Evolutionary conservation across 2,329 filamentous ascomycete species (phyloP), one percentile per base, ranked within the genome.

Genomic region (Immersiporthe knoxdaviesiana): DNA sequence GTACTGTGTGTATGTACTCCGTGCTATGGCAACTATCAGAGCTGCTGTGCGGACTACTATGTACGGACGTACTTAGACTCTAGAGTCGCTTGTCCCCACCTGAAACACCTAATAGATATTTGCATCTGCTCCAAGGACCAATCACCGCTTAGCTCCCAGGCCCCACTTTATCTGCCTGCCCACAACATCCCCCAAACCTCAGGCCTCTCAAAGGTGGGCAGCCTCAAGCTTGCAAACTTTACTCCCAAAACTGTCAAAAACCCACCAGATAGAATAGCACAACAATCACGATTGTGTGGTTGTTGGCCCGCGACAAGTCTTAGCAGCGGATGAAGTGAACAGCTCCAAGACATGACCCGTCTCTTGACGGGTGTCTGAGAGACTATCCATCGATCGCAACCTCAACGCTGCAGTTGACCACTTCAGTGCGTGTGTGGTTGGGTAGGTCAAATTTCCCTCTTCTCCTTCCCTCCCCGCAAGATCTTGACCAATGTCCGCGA

Each of bases 271-370:
- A 27, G 2, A 63, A 21, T n/a, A 61, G 54, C 41, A 67, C 69
- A 27, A 35, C 65, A 44, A 60, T 54, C 41, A 24, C 37, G 44
- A 32, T 18, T 61, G 60, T 61, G 37, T 67, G 62, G 56, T 47
- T 65, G 67, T 41, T 63, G 44, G 37, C 41, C 37, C 56, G 37
- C 39, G 24, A 11, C 44, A 60, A 44, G 27, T n/a, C 54, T 65
- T 4, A n/a, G 16, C n/a, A 60, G 62, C 69, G 60, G 69, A 71
- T 71, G 69, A 71, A 67, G 69, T 69, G 68, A 71, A 56, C 65
- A 32, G 11, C 32, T 30, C 44, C 24, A 16, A 67, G 69, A 52
- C 54, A 47, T 65, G 50, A 47, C 69, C 67, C 69, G 69, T 69
- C 69, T 63, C 65, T 56, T 67, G 67, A 67, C 67, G 67, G 60